phyloP scores from a whole-genome alignment of 192 early-diverging fungal genomes.

The Dimargaris cristalligena region DNA sequence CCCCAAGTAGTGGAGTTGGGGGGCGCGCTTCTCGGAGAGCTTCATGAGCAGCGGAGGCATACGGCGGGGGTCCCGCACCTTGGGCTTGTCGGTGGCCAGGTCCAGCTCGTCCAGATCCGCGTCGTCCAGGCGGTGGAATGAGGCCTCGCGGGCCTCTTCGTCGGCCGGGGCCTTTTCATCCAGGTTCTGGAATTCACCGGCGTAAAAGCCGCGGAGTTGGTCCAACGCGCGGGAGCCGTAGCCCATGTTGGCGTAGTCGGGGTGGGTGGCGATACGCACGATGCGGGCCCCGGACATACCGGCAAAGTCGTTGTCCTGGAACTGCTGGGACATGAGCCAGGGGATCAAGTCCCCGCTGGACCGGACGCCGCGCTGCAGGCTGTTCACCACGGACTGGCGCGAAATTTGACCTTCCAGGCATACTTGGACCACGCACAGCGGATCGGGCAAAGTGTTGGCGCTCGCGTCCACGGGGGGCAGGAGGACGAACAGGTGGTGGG shows the following conservation, averaged over 20 bases:
- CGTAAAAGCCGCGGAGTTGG: constrained; percentile 73
- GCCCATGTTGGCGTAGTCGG: constrained; percentile 93
- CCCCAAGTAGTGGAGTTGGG: constrained; percentile 84
- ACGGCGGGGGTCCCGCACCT: constrained; percentile 66
- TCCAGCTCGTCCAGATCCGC: constrained; percentile 31
- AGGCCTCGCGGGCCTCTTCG: constrained; percentile 35
- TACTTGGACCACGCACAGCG: constrained; percentile 75
- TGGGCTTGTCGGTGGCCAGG: constrained; percentile 57
- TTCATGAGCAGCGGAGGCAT: constrained; percentile 88
- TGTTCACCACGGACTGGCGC: constrained; percentile 60
- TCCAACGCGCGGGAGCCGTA: constrained; percentile 84
- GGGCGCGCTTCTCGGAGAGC: constrained; percentile 61
- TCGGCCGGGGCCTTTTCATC: constrained; percentile 29
- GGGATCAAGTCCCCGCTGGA: constrained; percentile 90
- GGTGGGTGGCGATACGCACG: constrained; percentile 95
- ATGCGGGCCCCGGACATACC: constrained; percentile 84
- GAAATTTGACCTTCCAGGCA: constrained; percentile 93
- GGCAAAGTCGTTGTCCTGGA: constrained; percentile 96
- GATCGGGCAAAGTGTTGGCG: constrained; percentile 65
- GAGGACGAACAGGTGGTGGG: constrained; percentile 93
- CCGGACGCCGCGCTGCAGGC: constrained; percentile 71
- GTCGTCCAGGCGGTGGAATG: constrained; percentile 36
- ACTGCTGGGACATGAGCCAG: constrained; percentile 87
- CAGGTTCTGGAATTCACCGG: constrained; percentile 56
- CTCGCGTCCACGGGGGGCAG: constrained; percentile 69